Percentiles rank a stretch among this genome's conserved stretches.
Evolutionary conservation across 305 asterid species (phyloP).

Genomic region (Rubia balearica): DNA sequence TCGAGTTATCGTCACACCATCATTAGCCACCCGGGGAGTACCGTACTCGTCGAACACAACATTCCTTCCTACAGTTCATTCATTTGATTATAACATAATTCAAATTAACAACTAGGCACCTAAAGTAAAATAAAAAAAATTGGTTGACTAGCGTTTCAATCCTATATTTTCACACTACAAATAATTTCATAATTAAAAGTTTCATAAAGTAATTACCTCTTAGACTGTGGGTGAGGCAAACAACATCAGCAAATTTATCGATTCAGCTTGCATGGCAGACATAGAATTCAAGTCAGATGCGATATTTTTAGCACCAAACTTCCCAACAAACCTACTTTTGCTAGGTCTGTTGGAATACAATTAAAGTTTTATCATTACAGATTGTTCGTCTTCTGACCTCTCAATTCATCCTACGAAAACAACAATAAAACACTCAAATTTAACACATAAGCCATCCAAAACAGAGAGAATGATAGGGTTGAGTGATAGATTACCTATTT

Average conservation of each 20-base stretch:
- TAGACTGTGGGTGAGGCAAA: conserved; percentile 92
- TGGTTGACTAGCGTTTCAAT: too few relatives aligned
- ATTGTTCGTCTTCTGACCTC: conserved; percentile 48
- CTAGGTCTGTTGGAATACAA: conserved; percentile 37
- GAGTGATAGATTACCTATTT: conserved; percentile 32
- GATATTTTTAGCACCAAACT: conserved; percentile 82
- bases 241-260: conserved; percentile 89
- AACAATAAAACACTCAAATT: neutral
- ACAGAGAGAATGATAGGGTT: neutral
- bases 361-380: conserved; percentile 57
- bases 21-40: too few relatives aligned
- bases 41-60: too few relatives aligned
- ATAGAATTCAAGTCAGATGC: conserved; percentile 83
- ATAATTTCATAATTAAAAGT: neutral
- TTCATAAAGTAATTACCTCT: conserved; percentile 44
- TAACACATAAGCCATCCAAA: neutral
- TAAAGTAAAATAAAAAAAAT: too few relatives aligned
- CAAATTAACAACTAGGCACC: too few relatives aligned
- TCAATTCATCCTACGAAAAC: conserved; percentile 45
- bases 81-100: too few relatives aligned
- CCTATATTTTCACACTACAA: too few relatives aligned
- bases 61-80: too few relatives aligned
- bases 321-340: conserved; percentile 44
- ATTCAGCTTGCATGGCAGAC: conserved; percentile 83
- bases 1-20: too few relatives aligned